Percentiles rank a stretch among this genome's conserved stretches.
These are phyloP conservation scores for Kwoniella sp. DNA, from an alignment of 768 basidiomycete genomes.

Conservation along the genomic window DNA sequence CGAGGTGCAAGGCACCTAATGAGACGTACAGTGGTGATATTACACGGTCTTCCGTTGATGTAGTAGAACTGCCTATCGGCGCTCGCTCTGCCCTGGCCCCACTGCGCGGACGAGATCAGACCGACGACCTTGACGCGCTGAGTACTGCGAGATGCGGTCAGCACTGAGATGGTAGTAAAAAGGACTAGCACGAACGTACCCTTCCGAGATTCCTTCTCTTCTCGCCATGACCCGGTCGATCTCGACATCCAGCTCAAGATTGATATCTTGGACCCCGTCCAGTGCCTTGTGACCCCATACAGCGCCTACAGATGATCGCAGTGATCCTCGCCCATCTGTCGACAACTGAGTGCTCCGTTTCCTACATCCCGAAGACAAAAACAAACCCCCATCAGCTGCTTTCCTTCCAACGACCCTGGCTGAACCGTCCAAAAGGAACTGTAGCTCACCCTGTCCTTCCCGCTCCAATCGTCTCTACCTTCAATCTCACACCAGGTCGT, in stretches of 20 bases:
- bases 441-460: constrained; percentile 66
- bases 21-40: constrained; percentile 70
- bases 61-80: constrained; percentile 90
- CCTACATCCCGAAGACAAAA: too few relatives aligned
- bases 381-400: too few relatives aligned
- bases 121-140: constrained; percentile 67
- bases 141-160: constrained; percentile 15
- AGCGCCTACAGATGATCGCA: constrained; percentile 68
- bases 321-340: constrained; percentile 69
- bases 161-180: constrained; percentile 14
- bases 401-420: constrained; percentile 1
- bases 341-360: constrained; percentile 66
- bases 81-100: constrained; percentile 73
- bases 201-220: constrained; percentile 57
- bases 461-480: constrained; percentile 65
- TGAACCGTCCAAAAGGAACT: neutral
- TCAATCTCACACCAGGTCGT: constrained; percentile 67
- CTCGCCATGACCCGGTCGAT: constrained; percentile 64
- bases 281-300: constrained; percentile 84
- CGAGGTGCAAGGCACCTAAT: too few relatives aligned
- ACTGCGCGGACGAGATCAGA: constrained; percentile 77
- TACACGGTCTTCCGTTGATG: constrained; percentile 87
- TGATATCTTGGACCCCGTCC: constrained; percentile 73
- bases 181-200: constrained; percentile 33
- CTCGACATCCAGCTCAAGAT: constrained; percentile 70